Evolutionary conservation across 2,329 filamentous ascomycete species (phyloP), one percentile per base, ranked within the genome.

Genomic region (Ophiostoma tasmaniense): DNA sequence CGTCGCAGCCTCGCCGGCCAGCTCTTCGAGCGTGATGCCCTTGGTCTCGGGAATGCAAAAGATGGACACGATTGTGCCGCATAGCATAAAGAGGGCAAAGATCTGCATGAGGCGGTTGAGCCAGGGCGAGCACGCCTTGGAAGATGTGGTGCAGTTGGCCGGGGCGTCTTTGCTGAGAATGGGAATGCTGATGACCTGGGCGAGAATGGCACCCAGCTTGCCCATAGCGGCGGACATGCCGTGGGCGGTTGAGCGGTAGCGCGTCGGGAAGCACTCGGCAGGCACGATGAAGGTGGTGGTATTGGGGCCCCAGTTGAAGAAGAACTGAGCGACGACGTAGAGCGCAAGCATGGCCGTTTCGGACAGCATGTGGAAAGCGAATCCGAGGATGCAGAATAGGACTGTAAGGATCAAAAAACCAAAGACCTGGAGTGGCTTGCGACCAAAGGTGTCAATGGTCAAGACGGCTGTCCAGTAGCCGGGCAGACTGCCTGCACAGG

Each of bases 401-500:
- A 86, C 78, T 1, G 87, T 89, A 4, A 90, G 80, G 20, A 89
- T 75, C 2, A 81, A 73, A 76, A 90, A 90, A 20, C 87, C 87
- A 62, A 83, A 75, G 1, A 90, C 77, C 76, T 92, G 92, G 33
- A 95, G 88, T 0, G 90, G 84, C 78, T 92, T 93, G 70, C 91
- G 89, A 11, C 91, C 91, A 20, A 93, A 73, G 1, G 85, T 91
- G 77, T 94, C 91, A 70, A 93, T 86, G 0, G 86, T 87, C 14
- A 89, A 82, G 35, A 93, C 85, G 1, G 90, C 90, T 11, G 89
- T 84, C 90, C 90, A 93, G 79, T 93, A 94, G 14, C 91, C 91
- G 0, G 91, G 91, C 4, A 94, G 86, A 17, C 90, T 88, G 50
- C 91, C 91, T 6, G 91, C 91, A 73, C 89, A 91, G 70, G 90